Base-by-base conservation (phyloP, 1,284 basidiomycete species). In the Coniferiporia weirii region DNA sequence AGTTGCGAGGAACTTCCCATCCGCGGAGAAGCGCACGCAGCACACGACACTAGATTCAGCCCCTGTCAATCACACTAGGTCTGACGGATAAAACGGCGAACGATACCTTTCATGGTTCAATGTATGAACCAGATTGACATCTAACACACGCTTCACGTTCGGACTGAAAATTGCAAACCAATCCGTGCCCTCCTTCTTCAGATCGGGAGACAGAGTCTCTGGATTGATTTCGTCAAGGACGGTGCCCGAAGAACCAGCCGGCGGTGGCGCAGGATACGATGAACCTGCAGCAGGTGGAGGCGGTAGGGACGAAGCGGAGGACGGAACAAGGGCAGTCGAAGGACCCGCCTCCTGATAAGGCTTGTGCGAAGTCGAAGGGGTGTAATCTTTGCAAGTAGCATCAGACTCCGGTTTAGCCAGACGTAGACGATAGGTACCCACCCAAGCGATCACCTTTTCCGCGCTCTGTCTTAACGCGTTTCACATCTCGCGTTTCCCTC, bases 151-250 rank as follows among this genome's bases (percentile, higher is more conserved):
- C 74, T 93, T 91, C 61, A 83, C 84, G 67, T 90, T 88, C 13
- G 91, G 89, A 71, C 94, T 97, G 79, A 94, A 98, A 55, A 97
- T 83, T 17, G 93, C 94, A 68, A 95, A 91, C 96, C 96, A 99
- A 72, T 98, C 97, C 40, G 78, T 76, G 0, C 94, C 95, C 70
- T 95, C 91, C 72, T 91, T 92, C 72, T 83, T 84, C 56, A 78
- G 65, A 60, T 85, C 81, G 0, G 80, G 70, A 0, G 81, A 78
- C 4, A 80, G 74, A 44, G 70, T 72, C 60, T 73, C 71, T 27
- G 73, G 76, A 62, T 82, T 80, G 53, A 81, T 67, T 54, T 79
- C 77, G 53, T 79, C 79, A 40, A 74, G 73, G 66, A 79, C 77
- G 3, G 58, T 49, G 7, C 51, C 51, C 15, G 57, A 46, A 7